A percentile compares a stretch with the other conserved stretches of the same genome.
Evolutionary conservation across 768 basidiomycete genomes (phyloP).

Genomic region (Rossbeevera mucosa): DNA sequence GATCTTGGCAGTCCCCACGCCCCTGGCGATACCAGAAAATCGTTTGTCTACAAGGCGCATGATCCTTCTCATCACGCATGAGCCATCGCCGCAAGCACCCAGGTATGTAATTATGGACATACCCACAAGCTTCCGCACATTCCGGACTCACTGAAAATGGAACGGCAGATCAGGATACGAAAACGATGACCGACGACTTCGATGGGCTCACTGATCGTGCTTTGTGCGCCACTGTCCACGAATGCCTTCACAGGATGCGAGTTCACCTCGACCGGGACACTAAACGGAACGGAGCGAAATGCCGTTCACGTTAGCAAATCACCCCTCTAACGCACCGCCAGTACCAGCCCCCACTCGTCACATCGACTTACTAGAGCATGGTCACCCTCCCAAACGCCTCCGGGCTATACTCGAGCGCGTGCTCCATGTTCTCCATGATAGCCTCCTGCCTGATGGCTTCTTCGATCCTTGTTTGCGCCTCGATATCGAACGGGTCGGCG

Average conservation of each 20-base stretch:
- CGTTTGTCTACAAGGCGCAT: constrained; percentile 90
- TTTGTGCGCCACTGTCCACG: constrained; percentile 96
- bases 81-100: not conserved
- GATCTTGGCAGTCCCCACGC: constrained; percentile 93
- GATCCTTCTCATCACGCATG: constrained; percentile 44
- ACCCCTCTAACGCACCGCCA: not conserved
- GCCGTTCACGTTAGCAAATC: constrained; percentile 10
- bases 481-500: constrained; percentile 85
- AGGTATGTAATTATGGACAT: constrained; percentile 23
- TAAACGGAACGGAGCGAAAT: constrained; percentile 25
- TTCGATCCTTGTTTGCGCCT: constrained; percentile 90
- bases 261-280: constrained; percentile 91
- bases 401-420: constrained; percentile 90
- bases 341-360: not conserved
- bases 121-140: constrained; percentile 89
- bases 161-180: not conserved
- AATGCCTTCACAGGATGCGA: constrained; percentile 89
- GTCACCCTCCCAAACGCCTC: constrained; percentile 91
- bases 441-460: constrained; percentile 88
- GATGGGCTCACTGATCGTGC: constrained; percentile 78
- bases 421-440: constrained; percentile 87
- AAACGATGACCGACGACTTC: not conserved
- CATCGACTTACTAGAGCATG: constrained; percentile 87
- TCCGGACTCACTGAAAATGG: constrained; percentile 73
- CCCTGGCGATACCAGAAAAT: constrained; percentile 85